Percentiles rank a stretch among this genome's conserved stretches.
Conservation (phyloP, 2,329 filamentous ascomycete species). For the Botrytis paeoniae region DNA sequence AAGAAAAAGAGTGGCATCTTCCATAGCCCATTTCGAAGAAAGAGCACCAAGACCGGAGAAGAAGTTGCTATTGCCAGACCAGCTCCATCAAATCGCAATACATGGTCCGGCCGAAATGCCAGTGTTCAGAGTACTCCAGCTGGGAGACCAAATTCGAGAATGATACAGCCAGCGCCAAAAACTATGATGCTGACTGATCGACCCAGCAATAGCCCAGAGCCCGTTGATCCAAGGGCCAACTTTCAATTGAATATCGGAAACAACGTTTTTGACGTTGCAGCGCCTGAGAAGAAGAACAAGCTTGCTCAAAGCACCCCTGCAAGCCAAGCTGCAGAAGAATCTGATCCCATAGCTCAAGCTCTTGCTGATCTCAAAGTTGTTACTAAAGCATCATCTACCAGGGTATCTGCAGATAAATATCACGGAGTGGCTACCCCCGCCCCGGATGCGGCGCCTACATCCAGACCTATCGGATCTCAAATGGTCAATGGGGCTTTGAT, state of each 20-base stretch:
- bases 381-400: slow-evolving; percentile 71
- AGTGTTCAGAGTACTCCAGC: slow-evolving; percentile 31
- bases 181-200: slow-evolving; percentile 39
- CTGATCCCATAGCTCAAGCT: slow-evolving; percentile 87
- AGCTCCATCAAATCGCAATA: slow-evolving; percentile 50
- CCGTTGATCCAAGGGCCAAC: slow-evolving; percentile 86
- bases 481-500: slow-evolving; percentile 45
- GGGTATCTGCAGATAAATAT: slow-evolving; percentile 95
- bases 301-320: slow-evolving; percentile 38
- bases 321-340: slow-evolving; percentile 54
- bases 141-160: slow-evolving; percentile 43
- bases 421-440: slow-evolving; percentile 87
- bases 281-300: slow-evolving; percentile 62
- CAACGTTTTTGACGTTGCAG: slow-evolving; percentile 91
- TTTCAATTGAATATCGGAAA: slow-evolving; percentile 92
- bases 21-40: slow-evolving; percentile 87
- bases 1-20: slow-evolving; percentile 83
- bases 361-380: slow-evolving; percentile 90
- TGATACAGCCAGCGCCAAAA: slow-evolving; percentile 24
- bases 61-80: slow-evolving; percentile 37
- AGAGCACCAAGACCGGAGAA: slow-evolving; percentile 80
- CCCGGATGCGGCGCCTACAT: slow-evolving; percentile 47
- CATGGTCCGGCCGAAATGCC: slow-evolving; percentile 48
- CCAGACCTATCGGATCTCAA: slow-evolving; percentile 44
- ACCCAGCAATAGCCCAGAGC: slow-evolving; percentile 69